phyloP scores from a whole-genome alignment of 2,329 filamentous ascomycete species.

The Paracoccidioides lutzii region DNA sequence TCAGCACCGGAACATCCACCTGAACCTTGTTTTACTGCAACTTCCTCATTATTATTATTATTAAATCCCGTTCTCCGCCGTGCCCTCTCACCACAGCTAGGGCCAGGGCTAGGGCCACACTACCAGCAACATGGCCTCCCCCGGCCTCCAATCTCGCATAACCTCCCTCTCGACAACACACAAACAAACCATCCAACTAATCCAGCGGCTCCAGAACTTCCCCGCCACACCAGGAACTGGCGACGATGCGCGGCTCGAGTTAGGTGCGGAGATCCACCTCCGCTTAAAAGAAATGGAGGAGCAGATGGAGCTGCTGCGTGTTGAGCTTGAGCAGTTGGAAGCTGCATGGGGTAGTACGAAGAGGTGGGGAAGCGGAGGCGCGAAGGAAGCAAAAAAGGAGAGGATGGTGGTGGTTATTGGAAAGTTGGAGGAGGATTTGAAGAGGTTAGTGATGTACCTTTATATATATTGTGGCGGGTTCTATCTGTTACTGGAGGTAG shows the following conservation, averaged over 20 bases:
- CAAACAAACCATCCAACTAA: conserved; percentile 41
- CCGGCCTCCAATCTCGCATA: conserved; percentile 36
- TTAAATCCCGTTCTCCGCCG: too few species aligned
- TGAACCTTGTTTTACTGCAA: too few species aligned
- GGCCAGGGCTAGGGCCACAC: neutral
- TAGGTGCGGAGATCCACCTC: conserved; percentile 68
- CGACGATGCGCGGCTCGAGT: conserved; percentile 55
- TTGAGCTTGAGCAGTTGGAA: conserved; percentile 60
- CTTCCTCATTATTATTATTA: too few species aligned
- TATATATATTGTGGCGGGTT: neutral
- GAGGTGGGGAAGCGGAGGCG: conserved; percentile 31
- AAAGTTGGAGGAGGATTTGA: conserved; percentile 57
- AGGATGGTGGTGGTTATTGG: conserved; percentile 54
- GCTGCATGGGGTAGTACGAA: conserved; percentile 24
- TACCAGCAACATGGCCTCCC: conserved; percentile 24
- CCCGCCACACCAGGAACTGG: conserved; percentile 51
- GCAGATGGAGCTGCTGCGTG: conserved; percentile 65
- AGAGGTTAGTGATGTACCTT: conserved; percentile 39
- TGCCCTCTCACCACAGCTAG: neutral
- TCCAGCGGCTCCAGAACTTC: conserved; percentile 45
- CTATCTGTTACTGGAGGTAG: neutral
- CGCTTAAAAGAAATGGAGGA: conserved; percentile 66
- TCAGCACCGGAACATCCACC: too few species aligned
- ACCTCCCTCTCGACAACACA: conserved; percentile 42
- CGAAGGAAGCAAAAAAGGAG: conserved; percentile 49